Evolutionary conservation across 2,329 filamentous ascomycete species (phyloP).

Genomic region (Coleophoma crateriformis): DNA sequence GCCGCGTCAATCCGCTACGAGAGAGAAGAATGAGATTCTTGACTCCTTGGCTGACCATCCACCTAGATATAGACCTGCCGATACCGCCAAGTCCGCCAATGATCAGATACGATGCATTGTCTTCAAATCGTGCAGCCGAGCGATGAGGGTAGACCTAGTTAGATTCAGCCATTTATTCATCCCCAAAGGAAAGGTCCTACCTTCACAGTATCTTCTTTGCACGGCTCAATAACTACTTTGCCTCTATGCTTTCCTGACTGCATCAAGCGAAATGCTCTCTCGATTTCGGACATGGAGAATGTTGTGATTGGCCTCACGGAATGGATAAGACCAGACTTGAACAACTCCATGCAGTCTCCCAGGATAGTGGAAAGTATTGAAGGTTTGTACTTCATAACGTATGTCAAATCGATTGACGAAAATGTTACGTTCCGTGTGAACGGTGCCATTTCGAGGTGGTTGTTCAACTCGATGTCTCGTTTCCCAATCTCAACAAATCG

Average conservation of each 20-base stretch:
- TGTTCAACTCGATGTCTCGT: conserved; percentile 16
- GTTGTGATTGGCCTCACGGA: conserved; percentile 18
- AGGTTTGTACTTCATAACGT: not conserved
- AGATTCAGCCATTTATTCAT: not conserved
- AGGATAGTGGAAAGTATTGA: conserved; percentile 9
- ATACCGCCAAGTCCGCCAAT: conserved; percentile 23
- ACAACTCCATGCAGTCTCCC: conserved; percentile 2
- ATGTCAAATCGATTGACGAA: conserved; percentile 29
- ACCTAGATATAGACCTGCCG: conserved; percentile 6
- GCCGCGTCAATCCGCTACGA: not conserved
- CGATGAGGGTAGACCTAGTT: conserved; percentile 4
- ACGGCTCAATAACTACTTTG: conserved; percentile 16
- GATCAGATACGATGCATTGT: conserved; percentile 11
- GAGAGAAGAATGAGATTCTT: conserved; percentile 1
- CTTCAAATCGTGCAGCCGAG: conserved; percentile 1
- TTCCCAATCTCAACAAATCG: conserved; percentile 33
- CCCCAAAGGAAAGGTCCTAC: not conserved
- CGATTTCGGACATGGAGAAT: conserved; percentile 29
- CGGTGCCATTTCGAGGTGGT: conserved; percentile 24
- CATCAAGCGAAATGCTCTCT: not conserved
- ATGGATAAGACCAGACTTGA: conserved; percentile 1
- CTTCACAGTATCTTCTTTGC: not conserved
- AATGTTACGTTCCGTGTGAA: conserved; percentile 34
- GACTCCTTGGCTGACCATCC: conserved; percentile 9
- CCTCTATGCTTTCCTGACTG: conserved; percentile 2